phyloP scores from a whole-genome alignment of 2,329 filamentous ascomycete genomes.

The Cytospora mali region DNA sequence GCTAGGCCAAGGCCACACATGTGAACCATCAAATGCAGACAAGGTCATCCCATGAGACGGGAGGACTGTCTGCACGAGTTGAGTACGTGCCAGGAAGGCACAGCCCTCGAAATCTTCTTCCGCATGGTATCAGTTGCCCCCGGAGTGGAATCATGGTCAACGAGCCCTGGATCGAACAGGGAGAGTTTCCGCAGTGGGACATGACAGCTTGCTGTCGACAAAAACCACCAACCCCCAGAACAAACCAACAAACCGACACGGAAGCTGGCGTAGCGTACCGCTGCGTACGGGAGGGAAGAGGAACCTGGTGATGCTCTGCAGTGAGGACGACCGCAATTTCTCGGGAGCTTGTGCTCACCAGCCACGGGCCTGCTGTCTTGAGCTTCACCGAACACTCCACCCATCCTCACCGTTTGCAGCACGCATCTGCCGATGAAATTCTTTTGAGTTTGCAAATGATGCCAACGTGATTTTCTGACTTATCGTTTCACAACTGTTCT shows the following conservation, averaged over 20 bases:
- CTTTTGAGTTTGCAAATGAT: too few relatives aligned
- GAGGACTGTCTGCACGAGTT: not conserved
- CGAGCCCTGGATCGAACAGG: not conserved
- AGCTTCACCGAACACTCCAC: too few relatives aligned
- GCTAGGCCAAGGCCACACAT: not conserved
- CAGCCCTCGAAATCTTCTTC: slow-evolving; percentile 3
- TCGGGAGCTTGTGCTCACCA: not conserved
- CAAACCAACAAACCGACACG: not conserved
- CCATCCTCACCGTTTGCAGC: not conserved
- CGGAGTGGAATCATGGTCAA: not conserved
- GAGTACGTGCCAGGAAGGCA: slow-evolving; percentile 1
- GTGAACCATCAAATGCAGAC: not conserved
- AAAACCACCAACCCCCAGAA: not conserved
- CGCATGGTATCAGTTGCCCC: not conserved
- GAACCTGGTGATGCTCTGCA: too few relatives aligned
- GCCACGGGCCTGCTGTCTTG: not conserved
- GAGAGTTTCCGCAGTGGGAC: not conserved
- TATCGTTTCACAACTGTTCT: too few relatives aligned
- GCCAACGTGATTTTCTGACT: too few relatives aligned
- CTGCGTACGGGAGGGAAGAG: too few relatives aligned
- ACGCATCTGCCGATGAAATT: not conserved
- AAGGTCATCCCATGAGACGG: not conserved
- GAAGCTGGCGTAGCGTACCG: not conserved
- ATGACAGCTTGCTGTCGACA: not conserved
- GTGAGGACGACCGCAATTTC: not conserved